These are phyloP conservation scores for Phialophora verrucosa DNA, from an alignment of 2,329 filamentous ascomycete species.

Conservation along the genomic window DNA sequence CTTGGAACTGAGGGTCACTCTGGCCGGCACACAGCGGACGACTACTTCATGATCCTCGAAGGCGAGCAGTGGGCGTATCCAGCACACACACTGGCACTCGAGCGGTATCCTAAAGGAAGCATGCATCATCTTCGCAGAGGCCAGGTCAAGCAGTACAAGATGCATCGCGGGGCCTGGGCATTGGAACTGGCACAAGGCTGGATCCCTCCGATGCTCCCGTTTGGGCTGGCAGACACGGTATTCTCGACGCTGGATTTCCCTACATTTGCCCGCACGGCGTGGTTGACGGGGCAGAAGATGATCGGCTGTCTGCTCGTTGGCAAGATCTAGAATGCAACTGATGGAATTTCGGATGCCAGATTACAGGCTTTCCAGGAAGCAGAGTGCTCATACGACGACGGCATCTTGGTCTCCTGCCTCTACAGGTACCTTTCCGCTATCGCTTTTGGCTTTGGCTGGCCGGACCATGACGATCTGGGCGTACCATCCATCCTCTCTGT, in stretches of 20 bases:
- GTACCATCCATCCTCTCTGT: constrained; percentile 24
- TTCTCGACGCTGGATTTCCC: constrained; percentile 81
- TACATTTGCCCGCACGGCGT: constrained; percentile 81
- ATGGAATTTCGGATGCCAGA: neutral
- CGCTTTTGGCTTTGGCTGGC: neutral
- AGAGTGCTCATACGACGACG: neutral
- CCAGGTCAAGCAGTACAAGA: constrained; percentile 80
- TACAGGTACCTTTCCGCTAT: neutral
- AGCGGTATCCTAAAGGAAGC: constrained; percentile 71
- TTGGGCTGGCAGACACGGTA: constrained; percentile 82
- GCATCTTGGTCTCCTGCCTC: neutral
- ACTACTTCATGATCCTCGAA: constrained; percentile 90
- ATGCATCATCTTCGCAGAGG: constrained; percentile 76
- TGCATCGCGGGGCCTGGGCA: constrained; percentile 77
- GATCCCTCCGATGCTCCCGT: constrained; percentile 92
- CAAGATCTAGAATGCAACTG: constrained; percentile 60
- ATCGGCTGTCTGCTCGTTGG: constrained; percentile 70
- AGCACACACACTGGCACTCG: constrained; percentile 68
- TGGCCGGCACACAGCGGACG: constrained; percentile 87
- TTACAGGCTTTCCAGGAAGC: neutral
- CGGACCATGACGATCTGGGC: constrained; percentile 27
- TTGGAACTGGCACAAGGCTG: constrained; percentile 84
- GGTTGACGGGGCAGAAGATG: constrained; percentile 78
- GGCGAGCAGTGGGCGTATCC: constrained; percentile 79
- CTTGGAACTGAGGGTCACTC: constrained; percentile 87